Base-by-base conservation (phyloP, 495 filamentous ascomycete species). In the Xylaria curta region DNA sequence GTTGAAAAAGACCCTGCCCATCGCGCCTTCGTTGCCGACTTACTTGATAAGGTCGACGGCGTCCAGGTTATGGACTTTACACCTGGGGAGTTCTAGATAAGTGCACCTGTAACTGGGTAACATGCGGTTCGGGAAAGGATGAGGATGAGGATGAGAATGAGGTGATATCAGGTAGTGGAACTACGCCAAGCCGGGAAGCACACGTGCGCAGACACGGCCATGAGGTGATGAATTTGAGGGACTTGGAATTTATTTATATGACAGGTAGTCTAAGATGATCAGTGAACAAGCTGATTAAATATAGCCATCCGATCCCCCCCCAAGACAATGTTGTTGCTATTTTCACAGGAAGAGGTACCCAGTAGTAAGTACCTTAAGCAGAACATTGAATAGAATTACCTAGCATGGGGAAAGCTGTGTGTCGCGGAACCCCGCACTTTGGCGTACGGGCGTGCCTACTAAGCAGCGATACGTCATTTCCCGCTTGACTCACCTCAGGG, bases 1-100 rank as follows among this genome's bases (percentile, higher is more conserved):
- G 31, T 85, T 4, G 64, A 82, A 21, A 72, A 83, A n/a, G 89
- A 90, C 69, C 87, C 85, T 0, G 82, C 78, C n/a, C 87, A 90
- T 74, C 60, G 76, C 28, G 81, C 61, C 4, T 87, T 87, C 58
- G 74, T 82, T 53, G 77, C 83, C 65, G 78, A 68, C 46, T 21
- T 88, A 19, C 73, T 71, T 8, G 80, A 76, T 13, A 72, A 84
- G 12, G 53, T 86, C 44, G 72, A 82, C 12, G 79, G 77, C 64
- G 73, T 79, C 8, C 76, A 81, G 49, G 81, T 87, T 4, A 66
- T 86, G 4, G 85, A 86, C 68, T 87, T 86, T 73, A 71, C 61
- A 3, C 81, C 82, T n/a, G 84, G 81, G 0, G 77, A 69, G 28
- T 85, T 84, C 51, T 78, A 66, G 73, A 54, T 24, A 4, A 4